Base-by-base conservation (phyloP, 164 flowering plant species). In the Vitis riparia region DNA sequence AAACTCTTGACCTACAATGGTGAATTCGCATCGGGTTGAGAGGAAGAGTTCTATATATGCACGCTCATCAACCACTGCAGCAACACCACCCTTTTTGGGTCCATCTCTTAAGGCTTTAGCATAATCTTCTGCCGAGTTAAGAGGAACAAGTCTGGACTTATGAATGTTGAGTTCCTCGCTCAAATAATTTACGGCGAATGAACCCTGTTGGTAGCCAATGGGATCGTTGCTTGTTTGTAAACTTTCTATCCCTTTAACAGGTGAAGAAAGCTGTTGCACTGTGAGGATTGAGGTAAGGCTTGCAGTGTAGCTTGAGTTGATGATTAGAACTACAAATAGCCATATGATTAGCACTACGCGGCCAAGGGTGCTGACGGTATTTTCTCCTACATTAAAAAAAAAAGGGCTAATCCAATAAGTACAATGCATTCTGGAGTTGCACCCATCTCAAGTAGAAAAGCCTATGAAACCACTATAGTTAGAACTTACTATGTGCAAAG, bases 401-500 rank as follows among this genome's bases (percentile, higher is more conserved):
- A 65, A 52, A 67, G 27, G 27, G 27, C 27, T 23, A 23, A 23
- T 23, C 13, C n/a, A 27, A 58, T 56, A 15, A 49, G 55, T 15
- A 55, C 16, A 37, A 17, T 3, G 11, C 2, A 48, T 30, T 23
- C 32, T 23, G 47, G 29, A 6, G 23, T 16, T 13, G 58, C 44
- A 48, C 12, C 55, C 29, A 48, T 37, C 9, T 49, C 51, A n/a
- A 3, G 11, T 65, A 48, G 55, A n/a, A 15, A 66, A 50, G 27
- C 9, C 30, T 13, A 16, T 51, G 8, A 60, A 59, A 19, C 19
- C 27, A 17, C 23, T 11, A 51, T 27, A 1, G 17, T 8, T 19
- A 19, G 70, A n/a, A 89, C 98, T 91, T 77, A 92, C 97, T 82
- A 58, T 91, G 94, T 13, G 91, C 78, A 32, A 88, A 89, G 78